phyloP scores from a whole-genome alignment of 2,329 filamentous ascomycete species.

The Cercospora beticola region DNA sequence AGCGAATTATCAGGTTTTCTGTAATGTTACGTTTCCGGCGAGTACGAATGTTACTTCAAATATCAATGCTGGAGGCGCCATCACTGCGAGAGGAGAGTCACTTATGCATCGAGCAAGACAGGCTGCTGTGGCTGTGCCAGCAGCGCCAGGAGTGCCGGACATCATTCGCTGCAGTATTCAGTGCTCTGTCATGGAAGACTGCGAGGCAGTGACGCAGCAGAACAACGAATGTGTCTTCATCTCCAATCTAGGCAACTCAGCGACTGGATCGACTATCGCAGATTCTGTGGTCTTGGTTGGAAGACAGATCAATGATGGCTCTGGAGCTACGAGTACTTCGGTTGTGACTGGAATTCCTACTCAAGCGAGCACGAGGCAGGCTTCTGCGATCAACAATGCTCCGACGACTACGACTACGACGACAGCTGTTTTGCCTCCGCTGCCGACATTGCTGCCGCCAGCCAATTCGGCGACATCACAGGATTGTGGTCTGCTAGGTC shows the following conservation, averaged over 20 bases:
- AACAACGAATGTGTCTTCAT: constrained; percentile 24
- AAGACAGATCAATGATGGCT: constrained; percentile 14
- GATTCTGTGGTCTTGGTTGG: constrained; percentile 26
- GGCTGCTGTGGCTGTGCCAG: neutral
- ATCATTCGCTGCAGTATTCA: constrained; percentile 25
- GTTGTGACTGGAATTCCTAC: constrained; percentile 12
- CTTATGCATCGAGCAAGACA: neutral
- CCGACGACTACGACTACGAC: constrained; percentile 10
- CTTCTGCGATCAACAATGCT: constrained; percentile 10
- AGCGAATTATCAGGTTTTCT: constrained; percentile 31
- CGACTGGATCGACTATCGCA: constrained; percentile 16
- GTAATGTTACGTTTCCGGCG: constrained; percentile 28
- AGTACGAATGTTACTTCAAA: constrained; percentile 5
- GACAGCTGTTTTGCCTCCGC: constrained; percentile 1
- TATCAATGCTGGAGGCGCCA: neutral
- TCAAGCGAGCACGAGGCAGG: constrained; percentile 10
- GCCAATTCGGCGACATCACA: neutral
- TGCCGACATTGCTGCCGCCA: constrained; percentile 1
- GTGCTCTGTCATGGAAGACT: constrained; percentile 22
- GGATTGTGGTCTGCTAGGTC: constrained; percentile 5
- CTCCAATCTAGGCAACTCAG: constrained; percentile 16
- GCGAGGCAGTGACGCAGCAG: constrained; percentile 22
- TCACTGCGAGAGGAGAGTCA: neutral
- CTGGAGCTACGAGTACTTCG: constrained; percentile 11
- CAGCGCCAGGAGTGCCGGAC: neutral